These are phyloP conservation scores for Leucocoprinus sp. DNA, from an alignment of 768 basidiomycete genomes.

Conservation along the genomic window DNA sequence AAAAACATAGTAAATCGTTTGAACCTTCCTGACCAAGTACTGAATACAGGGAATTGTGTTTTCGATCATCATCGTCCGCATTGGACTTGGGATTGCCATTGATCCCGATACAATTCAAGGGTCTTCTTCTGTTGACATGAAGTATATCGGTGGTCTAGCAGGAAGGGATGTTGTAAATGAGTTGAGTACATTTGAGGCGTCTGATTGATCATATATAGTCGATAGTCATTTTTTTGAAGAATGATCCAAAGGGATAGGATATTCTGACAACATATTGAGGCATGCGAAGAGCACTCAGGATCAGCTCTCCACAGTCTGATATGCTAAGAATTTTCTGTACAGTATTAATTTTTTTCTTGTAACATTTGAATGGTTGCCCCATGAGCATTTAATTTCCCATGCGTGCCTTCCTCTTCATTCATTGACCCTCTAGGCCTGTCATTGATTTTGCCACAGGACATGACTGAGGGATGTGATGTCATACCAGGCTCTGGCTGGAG, in stretches of 20 bases:
- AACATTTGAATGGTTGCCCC: neutral
- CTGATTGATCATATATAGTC: neutral
- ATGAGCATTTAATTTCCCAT: no score
- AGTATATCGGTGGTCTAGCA: neutral
- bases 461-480: no score
- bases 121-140: neutral
- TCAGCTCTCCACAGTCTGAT: neutral
- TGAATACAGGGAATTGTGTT: slow-evolving; percentile 24
- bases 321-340: neutral
- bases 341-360: neutral
- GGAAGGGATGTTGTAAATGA: neutral
- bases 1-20: neutral
- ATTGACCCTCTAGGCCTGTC: no score
- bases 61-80: slow-evolving; percentile 32
- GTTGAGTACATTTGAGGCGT: slow-evolving; percentile 7
- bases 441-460: no score
- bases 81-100: slow-evolving; percentile 27
- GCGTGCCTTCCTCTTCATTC: no score
- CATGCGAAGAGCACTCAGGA: neutral
- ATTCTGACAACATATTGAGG: neutral
- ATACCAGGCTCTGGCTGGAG: no score
- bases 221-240: neutral
- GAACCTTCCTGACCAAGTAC: neutral
- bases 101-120: slow-evolving; percentile 8
- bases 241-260: neutral